These are phyloP conservation scores for Hypoxylon sp. DNA, from an alignment of 2,329 filamentous ascomycete species.

Conservation along the genomic window DNA sequence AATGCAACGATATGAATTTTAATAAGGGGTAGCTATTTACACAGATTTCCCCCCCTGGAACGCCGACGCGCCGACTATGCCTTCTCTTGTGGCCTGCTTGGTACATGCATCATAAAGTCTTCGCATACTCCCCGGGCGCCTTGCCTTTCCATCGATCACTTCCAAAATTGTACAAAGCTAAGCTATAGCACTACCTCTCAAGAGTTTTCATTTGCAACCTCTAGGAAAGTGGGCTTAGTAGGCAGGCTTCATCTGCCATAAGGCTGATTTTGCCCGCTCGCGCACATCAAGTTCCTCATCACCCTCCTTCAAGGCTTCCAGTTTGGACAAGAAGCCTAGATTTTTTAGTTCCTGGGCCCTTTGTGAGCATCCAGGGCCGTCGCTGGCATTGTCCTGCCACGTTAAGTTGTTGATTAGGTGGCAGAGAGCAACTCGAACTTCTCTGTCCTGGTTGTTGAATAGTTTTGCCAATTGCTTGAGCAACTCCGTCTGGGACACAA, in stretches of 20 bases:
- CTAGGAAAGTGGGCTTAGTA: slow-evolving; percentile 12
- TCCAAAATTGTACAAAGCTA: slow-evolving; percentile 11
- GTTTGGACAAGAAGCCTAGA: slow-evolving; percentile 78
- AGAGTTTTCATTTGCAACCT: not conserved
- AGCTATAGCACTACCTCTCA: not conserved
- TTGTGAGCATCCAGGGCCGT: slow-evolving; percentile 74
- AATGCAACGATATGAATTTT: slow-evolving; percentile 13
- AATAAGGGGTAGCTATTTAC: slow-evolving; percentile 25
- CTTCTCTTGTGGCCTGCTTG: slow-evolving; percentile 9
- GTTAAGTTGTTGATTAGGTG: slow-evolving; percentile 90
- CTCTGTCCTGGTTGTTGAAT: slow-evolving; percentile 78
- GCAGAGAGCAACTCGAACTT: slow-evolving; percentile 83
- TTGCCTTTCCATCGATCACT: slow-evolving; percentile 1
- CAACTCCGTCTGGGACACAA: slow-evolving; percentile 83
- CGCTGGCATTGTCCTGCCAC: slow-evolving; percentile 81
- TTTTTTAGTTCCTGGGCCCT: slow-evolving; percentile 78
- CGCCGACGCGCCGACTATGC: slow-evolving; percentile 24
- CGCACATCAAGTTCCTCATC: slow-evolving; percentile 86
- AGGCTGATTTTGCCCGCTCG: slow-evolving; percentile 85
- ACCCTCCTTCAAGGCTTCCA: slow-evolving; percentile 72
- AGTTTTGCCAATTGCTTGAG: slow-evolving; percentile 81
- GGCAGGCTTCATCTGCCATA: slow-evolving; percentile 75
- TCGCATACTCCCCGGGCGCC: slow-evolving; percentile 11
- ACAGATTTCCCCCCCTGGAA: slow-evolving; percentile 13
- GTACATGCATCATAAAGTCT: slow-evolving; percentile 24